phyloP scores from a whole-genome alignment of 192 early-diverging fungal genomes.

The Funneliformis mosseae region DNA sequence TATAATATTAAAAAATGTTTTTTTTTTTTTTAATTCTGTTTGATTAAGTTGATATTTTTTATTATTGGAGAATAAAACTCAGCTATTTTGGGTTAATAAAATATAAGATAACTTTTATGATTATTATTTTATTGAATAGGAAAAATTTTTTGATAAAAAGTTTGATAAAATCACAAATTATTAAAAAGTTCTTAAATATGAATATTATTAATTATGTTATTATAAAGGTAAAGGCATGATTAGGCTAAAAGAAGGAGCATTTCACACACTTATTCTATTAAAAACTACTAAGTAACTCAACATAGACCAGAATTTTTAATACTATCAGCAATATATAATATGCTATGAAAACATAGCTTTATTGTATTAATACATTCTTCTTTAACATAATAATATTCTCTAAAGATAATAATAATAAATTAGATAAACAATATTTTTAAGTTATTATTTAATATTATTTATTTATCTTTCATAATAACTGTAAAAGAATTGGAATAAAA shows the following conservation, averaged over 20 bases:
- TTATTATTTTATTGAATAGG: too few relatives aligned
- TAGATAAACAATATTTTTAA: too few relatives aligned
- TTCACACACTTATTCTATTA: background rate
- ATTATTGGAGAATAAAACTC: too few relatives aligned
- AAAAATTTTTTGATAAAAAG: too few relatives aligned
- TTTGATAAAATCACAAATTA: background rate
- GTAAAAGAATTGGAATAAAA: background rate
- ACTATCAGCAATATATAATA: background rate
- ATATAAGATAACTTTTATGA: too few relatives aligned
- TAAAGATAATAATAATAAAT: too few relatives aligned
- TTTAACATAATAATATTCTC: background rate
- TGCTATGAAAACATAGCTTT: background rate
- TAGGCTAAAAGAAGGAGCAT: background rate
- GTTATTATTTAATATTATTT: too few relatives aligned
- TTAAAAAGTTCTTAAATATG: background rate
- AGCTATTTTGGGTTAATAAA: too few relatives aligned
- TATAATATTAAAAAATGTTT: too few relatives aligned
- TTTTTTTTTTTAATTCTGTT: too few relatives aligned
- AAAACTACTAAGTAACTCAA: background rate
- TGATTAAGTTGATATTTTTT: too few relatives aligned
- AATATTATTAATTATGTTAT: conserved; percentile 11
- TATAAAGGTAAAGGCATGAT: background rate
- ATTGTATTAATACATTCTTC: background rate
- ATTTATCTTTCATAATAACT: background rate
- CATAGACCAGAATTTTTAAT: conserved; percentile 13